Conservation (phyloP, 2,329 filamentous ascomycete genomes). For the Mycogone perniciosa region DNA sequence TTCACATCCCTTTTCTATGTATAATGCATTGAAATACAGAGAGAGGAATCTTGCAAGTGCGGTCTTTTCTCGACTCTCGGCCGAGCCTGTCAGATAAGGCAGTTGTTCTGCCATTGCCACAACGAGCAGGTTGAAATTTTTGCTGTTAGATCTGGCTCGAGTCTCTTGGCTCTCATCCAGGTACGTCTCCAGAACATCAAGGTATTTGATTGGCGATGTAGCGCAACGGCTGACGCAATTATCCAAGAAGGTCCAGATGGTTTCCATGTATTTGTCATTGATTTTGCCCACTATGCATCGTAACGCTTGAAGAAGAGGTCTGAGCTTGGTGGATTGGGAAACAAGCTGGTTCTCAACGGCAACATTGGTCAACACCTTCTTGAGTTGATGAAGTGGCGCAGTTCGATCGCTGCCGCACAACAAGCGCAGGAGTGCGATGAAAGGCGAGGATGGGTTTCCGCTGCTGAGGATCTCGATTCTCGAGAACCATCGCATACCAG, state of each 20-base stretch:
- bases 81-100: constrained; percentile 56
- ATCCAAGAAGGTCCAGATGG: constrained; percentile 67
- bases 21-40: constrained; percentile 48
- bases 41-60: constrained; percentile 54
- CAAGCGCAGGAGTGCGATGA: constrained; percentile 59
- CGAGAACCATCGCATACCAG: constrained; percentile 86
- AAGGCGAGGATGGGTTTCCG: constrained; percentile 48
- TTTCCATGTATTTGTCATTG: constrained; percentile 25
- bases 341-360: constrained; percentile 62
- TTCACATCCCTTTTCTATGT: constrained; percentile 39
- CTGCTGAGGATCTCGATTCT: constrained; percentile 58
- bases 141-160: constrained; percentile 6
- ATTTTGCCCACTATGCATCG: constrained; percentile 17
- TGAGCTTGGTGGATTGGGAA: constrained; percentile 42
- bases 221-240: constrained; percentile 74
- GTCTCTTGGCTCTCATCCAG: constrained; percentile 24
- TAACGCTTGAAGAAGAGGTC: constrained; percentile 38
- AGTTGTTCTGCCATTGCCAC: constrained; percentile 72
- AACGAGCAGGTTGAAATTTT: constrained; percentile 52
- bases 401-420: constrained; percentile 26
- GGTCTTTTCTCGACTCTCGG: constrained; percentile 35
- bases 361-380: constrained; percentile 52
- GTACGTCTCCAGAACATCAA: constrained; percentile 58
- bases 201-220: constrained; percentile 73
- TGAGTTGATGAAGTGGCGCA: constrained; percentile 38